Conservation (phyloP, 1,284 basidiomycete species). For the Ustilago shanxiensis region DNA sequence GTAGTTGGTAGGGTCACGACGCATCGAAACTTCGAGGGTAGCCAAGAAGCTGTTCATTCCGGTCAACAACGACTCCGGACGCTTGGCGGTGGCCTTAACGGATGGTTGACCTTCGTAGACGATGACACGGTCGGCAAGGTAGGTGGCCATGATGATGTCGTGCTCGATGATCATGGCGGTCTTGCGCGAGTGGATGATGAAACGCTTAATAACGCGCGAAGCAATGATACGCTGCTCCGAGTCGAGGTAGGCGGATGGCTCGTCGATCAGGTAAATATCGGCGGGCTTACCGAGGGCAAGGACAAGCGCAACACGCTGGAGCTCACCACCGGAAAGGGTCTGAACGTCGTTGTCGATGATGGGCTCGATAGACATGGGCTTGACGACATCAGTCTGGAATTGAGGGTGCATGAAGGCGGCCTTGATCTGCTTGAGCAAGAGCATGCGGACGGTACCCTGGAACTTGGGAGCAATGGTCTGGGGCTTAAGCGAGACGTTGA, state of each 20-base stretch:
- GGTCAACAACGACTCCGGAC: constrained; percentile 66
- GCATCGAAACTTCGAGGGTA: constrained; percentile 68
- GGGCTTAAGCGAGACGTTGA: constrained; percentile 69
- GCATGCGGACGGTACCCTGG: constrained; percentile 69
- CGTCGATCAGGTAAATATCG: constrained; percentile 70
- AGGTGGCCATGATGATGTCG: constrained; percentile 70
- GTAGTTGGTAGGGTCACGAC: constrained; percentile 69
- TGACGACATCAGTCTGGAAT: constrained; percentile 70
- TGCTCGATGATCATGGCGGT: constrained; percentile 70
- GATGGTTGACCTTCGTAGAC: constrained; percentile 69
- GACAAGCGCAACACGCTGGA: constrained; percentile 69
- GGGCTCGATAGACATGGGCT: constrained; percentile 68
- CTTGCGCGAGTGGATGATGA: constrained; percentile 70
- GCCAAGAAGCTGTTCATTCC: constrained; percentile 70
- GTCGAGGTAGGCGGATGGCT: constrained; percentile 69
- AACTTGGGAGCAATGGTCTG: constrained; percentile 70
- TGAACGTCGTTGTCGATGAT: constrained; percentile 70
- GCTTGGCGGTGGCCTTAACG: constrained; percentile 64
- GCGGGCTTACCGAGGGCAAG: constrained; percentile 69
- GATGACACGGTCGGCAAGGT: constrained; percentile 68
- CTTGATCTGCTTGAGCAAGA: constrained; percentile 70
- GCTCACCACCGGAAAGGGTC: constrained; percentile 69
- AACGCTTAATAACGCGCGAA: constrained; percentile 69
- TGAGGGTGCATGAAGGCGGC: constrained; percentile 69
- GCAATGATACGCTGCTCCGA: constrained; percentile 70